These are phyloP conservation scores for Penicillium paradoxum DNA, from an alignment of 495 filamentous ascomycete species.

Conservation along the genomic window DNA sequence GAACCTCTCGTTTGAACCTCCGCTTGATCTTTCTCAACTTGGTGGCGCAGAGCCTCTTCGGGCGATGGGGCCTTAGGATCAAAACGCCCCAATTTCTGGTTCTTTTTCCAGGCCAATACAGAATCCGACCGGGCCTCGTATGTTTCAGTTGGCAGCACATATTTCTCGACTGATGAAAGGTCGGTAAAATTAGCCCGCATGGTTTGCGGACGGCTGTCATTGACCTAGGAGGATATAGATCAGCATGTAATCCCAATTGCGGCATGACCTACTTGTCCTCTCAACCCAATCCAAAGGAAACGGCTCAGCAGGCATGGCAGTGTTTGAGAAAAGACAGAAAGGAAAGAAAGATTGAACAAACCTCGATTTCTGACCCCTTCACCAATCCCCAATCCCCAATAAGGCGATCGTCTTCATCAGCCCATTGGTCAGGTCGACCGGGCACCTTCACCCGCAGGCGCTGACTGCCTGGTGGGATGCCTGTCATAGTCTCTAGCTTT, in stretches of 20 bases:
- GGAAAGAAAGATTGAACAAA: constrained; percentile 17
- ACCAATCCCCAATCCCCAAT: constrained; percentile 39
- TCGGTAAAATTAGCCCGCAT: constrained; percentile 73
- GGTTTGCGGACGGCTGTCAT: constrained; percentile 68
- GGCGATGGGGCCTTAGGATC: constrained; percentile 72
- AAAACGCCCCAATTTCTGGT: constrained; percentile 88
- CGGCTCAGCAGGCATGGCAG: neutral
- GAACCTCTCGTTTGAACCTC: constrained; percentile 57
- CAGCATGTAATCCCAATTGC: neutral
- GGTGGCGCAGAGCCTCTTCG: constrained; percentile 56
- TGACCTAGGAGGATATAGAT: constrained; percentile 50
- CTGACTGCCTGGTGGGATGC: constrained; percentile 78
- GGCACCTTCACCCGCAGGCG: constrained; percentile 49
- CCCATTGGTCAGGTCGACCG: constrained; percentile 36
- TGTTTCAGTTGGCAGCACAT: constrained; percentile 69
- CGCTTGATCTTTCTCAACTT: constrained; percentile 56
- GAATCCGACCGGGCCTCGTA: constrained; percentile 82
- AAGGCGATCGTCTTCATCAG: constrained; percentile 30
- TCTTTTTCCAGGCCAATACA: constrained; percentile 90
- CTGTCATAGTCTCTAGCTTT: constrained; percentile 91
- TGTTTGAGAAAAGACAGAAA: neutral
- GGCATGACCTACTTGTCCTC: neutral
- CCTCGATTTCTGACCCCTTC: constrained; percentile 43
- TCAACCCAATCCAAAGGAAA: too few species aligned
- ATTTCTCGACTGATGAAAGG: constrained; percentile 76